A percentile compares a stretch with the other conserved stretches of the same genome.
These are phyloP conservation scores for Chenopodium album DNA, from an alignment of 148 eudicot species.

Conservation along the genomic window DNA sequence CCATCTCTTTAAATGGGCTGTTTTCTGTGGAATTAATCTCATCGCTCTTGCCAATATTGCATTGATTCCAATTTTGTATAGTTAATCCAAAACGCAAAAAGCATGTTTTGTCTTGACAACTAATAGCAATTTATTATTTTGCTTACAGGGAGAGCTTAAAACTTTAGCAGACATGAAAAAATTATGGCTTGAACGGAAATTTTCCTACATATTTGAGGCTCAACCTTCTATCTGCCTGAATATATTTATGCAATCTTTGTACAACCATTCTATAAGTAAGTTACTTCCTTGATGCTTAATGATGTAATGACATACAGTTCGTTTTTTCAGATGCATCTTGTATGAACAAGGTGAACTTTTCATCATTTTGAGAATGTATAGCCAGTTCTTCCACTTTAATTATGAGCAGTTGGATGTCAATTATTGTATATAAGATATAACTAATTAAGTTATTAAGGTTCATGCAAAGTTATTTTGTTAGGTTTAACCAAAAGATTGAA, in stretches of 20 bases:
- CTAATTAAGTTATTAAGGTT: not conserved
- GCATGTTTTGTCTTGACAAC: not conserved
- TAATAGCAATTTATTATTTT: not conserved
- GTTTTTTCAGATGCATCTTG: not conserved
- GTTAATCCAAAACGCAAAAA: not conserved
- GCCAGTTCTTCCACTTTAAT: not conserved
- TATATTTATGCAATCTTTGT: slow-evolving; percentile 66
- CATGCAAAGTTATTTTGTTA: not conserved
- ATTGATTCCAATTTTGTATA: not conserved
- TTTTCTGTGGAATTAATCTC: no score
- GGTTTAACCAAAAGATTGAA: slow-evolving; percentile 6
- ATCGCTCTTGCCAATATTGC: not conserved
- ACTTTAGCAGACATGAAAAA: slow-evolving; percentile 62
- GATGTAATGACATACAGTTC: not conserved
- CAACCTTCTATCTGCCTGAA: slow-evolving; percentile 55
- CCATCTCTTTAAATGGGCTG: no score
- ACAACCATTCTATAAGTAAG: slow-evolving; percentile 66
- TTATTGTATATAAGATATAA: not conserved
- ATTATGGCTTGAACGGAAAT: slow-evolving; percentile 67
- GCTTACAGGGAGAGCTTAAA: slow-evolving; percentile 40
- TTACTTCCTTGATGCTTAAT: slow-evolving; percentile 10
- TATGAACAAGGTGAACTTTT: not conserved
- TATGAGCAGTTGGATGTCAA: not conserved
- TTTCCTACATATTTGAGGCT: slow-evolving; percentile 77
- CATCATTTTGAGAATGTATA: not conserved